phyloP scores from a whole-genome alignment of 768 basidiomycete genomes.

The Galerina sulciceps region DNA sequence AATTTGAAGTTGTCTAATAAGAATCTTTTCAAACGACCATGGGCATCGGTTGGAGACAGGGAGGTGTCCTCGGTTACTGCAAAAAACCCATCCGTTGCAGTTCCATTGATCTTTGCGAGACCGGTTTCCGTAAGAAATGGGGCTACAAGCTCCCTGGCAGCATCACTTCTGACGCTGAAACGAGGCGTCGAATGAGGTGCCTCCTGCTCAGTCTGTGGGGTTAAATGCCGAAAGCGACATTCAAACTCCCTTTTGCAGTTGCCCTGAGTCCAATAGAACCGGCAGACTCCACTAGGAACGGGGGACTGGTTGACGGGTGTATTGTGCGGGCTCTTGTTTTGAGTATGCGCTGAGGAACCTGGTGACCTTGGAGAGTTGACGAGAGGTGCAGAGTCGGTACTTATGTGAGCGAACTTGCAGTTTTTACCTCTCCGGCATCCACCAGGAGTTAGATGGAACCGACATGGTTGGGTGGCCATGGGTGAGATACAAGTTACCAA shows the following conservation, averaged over 20 bases:
- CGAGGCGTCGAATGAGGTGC: neutral
- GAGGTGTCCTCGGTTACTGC: slow-evolving; percentile 26
- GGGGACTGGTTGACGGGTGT: neutral
- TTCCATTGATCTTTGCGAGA: slow-evolving; percentile 45
- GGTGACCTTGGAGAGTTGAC: neutral
- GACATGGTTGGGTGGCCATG: slow-evolving; percentile 10
- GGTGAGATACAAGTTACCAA: neutral
- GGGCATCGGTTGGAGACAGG: slow-evolving; percentile 50
- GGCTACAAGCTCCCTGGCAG: slow-evolving; percentile 27
- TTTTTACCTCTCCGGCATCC: slow-evolving; percentile 50
- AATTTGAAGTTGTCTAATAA: slow-evolving; percentile 50
- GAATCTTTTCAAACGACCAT: slow-evolving; percentile 47
- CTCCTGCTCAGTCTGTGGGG: slow-evolving; percentile 4
- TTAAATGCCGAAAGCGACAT: slow-evolving; percentile 47
- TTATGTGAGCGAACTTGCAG: slow-evolving; percentile 39
- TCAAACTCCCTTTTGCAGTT: slow-evolving; percentile 48
- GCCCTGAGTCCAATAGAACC: slow-evolving; percentile 50
- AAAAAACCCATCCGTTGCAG: slow-evolving; percentile 48
- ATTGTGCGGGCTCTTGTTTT: neutral
- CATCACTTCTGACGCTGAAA: slow-evolving; percentile 16
- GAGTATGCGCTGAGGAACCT: neutral
- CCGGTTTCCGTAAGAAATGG: slow-evolving; percentile 51
- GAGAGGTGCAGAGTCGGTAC: neutral
- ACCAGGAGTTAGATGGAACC: slow-evolving; percentile 21
- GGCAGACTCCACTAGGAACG: slow-evolving; percentile 41